These are phyloP conservation scores for Candida succiphila DNA, from an alignment of 805 yeast genomes.

Conservation along the genomic window DNA sequence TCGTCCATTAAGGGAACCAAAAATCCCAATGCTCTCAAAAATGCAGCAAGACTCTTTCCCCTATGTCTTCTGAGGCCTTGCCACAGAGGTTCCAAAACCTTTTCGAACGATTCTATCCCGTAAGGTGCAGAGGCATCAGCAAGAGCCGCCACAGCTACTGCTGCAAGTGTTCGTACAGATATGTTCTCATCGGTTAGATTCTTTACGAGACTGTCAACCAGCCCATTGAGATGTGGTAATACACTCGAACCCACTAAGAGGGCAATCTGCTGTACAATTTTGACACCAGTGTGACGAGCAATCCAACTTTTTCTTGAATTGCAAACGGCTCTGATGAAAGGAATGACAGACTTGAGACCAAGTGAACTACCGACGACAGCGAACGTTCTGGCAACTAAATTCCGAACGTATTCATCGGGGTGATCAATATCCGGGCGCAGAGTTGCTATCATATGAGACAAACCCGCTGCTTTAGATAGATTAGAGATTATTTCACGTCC, in stretches of 20 bases:
- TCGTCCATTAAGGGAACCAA: conserved; percentile 81
- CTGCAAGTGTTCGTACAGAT: conserved; percentile 60
- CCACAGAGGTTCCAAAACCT: conserved; percentile 70
- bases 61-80: conserved; percentile 64
- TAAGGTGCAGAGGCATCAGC: conserved; percentile 82
- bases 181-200: conserved; percentile 59
- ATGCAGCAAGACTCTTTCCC: conserved; percentile 70
- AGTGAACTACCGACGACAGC: conserved; percentile 78
- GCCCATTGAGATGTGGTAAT: conserved; percentile 58
- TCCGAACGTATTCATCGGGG: conserved; percentile 71
- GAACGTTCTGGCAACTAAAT: conserved; percentile 64
- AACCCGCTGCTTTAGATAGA: conserved; percentile 73
- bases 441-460: conserved; percentile 67
- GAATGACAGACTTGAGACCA: conserved; percentile 63
- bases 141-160: conserved; percentile 57
- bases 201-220: conserved; percentile 51
- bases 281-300: conserved; percentile 76
- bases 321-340: conserved; percentile 76
- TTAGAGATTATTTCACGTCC: conserved; percentile 73
- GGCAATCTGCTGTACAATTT: conserved; percentile 69
- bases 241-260: conserved; percentile 58
- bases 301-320: conserved; percentile 69
- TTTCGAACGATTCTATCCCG: conserved; percentile 84
- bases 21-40: conserved; percentile 67
- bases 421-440: conserved; percentile 78